Base-by-base conservation (phyloP, 2,329 filamentous ascomycete species). In the Calonectria henricotiae region DNA sequence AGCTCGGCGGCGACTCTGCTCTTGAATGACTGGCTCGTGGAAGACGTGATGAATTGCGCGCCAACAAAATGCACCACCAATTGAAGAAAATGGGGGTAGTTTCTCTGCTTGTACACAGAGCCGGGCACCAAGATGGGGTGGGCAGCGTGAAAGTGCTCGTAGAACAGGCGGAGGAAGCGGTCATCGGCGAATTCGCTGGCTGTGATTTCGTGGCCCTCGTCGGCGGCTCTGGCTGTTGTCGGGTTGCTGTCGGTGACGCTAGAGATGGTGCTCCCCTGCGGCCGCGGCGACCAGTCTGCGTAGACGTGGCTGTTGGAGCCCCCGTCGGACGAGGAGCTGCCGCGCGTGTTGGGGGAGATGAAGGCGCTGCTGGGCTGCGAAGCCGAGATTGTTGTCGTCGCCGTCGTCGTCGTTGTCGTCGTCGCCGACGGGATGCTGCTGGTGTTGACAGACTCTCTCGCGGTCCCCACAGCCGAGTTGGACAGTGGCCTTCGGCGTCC, bases 91-190 rank as follows among this genome's bases (percentile, higher is more conserved):
- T 55, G 25, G 0, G 74, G 74, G 27, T 75, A 75, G 3, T 43
- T 60, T 0, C 65, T 65, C 0, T 74, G 69, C 2, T 71, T 70
- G 27, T 76, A 75, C 2, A 68, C 44, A 0, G 65, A 68, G 11
- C 72, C 70, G 4, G 74, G 74, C 0, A 75, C 74, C 0, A 75
- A 35, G 4, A 76, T 72, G 0, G 74, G 74, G 1, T 75, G 74
- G 0, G 74, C 74, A 0, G 71, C 74, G 17, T 75, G 74, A 20
- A 75, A 75, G 43, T 75, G 74, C 15, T 74, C 74, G 15, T 75
- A 75, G 9, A 70, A 75, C 1, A 76, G 27, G 25, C 27, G 23
- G 2, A 51, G 23, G 25, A 51, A 51, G 25, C 23, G 27, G 13
- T 51, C 47, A 17, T 51, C 47, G 47, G 47, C 13, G 13, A 32